Evolutionary conservation across 1,284 basidiomycete genomes (phyloP), one percentile per base, ranked within the genome.

Genomic region (Xerocomus amazonicus): DNA sequence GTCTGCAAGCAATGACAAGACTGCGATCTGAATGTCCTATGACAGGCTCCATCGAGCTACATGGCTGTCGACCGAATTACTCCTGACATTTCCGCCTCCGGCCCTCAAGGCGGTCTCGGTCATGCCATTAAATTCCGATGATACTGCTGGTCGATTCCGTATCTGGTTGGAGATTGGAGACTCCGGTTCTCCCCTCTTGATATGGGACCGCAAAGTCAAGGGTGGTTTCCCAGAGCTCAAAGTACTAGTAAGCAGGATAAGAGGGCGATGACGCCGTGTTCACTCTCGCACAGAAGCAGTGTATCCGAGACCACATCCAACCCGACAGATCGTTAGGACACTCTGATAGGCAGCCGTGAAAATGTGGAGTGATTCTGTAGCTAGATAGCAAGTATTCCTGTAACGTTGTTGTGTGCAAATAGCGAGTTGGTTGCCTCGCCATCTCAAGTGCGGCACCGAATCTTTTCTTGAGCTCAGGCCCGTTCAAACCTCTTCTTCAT

Each of bases 181-280:
- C 4, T 23, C 19, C 19, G 66, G 70, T 12, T 37, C 61, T 27
- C 66, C 72, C 8, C 55, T 65, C 28, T 66, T 90, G 41, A 61
- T 88, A 16, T 92, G 89, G 89, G 89, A 92, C 65, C 73, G 89
- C 54, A 90, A 94, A 65, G 70, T 80, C n/a, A 89, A 94, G 66
- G 90, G 90, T 28, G 87, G 90, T 0, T 97, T 97, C 63, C 93
- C 93, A 0, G 93, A 96, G 68, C 71, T 92, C 53, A 92, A 92
- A 68, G 75, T 79, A n/a, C 72, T 92, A 59, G 90, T 90, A 59
- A 63, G 83, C 71, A 13, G 34, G 27, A 27, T 27, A 42, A 32
- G 43, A 32, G 35, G 13, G 28, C 38, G 45, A 31, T 29, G 41
- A 29, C 50, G 39, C 41, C 32, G 28, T 50, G 31, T 48, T 53